phyloP scores from a whole-genome alignment of 176 grass and related monocot species.

The Panicum miliaceum region DNA sequence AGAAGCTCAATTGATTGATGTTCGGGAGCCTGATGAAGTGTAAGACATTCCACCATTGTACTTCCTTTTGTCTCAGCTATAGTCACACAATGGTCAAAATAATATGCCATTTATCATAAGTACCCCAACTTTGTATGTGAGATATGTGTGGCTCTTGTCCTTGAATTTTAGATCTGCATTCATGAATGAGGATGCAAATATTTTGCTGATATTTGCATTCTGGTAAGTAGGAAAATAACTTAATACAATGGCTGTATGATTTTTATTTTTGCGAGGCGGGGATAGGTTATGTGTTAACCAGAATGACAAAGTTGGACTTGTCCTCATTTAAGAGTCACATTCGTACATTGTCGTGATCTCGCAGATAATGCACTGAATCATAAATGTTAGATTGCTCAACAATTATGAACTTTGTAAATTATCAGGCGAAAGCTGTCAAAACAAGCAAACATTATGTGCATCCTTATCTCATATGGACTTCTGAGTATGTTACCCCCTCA shows the following conservation, averaged over 20 bases:
- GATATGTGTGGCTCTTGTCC: not conserved
- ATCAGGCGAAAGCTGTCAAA: not conserved
- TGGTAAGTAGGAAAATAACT: not conserved
- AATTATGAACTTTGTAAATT: not conserved
- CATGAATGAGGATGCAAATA: not conserved
- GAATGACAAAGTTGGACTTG: not conserved
- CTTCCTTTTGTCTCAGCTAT: not conserved
- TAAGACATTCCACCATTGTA: conserved; percentile 43
- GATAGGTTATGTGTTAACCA: conserved; percentile 2
- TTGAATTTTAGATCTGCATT: not conserved
- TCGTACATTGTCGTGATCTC: not conserved
- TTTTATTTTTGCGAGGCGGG: not conserved
- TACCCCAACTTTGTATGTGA: not conserved
- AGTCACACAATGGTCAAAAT: not conserved
- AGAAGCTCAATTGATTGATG: conserved; percentile 91
- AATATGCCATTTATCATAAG: not conserved
- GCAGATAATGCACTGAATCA: not conserved
- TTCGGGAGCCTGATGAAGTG: conserved; percentile 98
- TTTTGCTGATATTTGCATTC: conserved; percentile 24
- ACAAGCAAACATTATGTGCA: not conserved
- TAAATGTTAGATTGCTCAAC: not conserved
- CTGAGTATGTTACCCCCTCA: not conserved
- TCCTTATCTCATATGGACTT: not conserved
- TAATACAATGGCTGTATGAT: not conserved
- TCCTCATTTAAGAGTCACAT: not conserved